Base-by-base conservation (phyloP, 805 yeast genomes). In the Yarrowia keelungensis region DNA sequence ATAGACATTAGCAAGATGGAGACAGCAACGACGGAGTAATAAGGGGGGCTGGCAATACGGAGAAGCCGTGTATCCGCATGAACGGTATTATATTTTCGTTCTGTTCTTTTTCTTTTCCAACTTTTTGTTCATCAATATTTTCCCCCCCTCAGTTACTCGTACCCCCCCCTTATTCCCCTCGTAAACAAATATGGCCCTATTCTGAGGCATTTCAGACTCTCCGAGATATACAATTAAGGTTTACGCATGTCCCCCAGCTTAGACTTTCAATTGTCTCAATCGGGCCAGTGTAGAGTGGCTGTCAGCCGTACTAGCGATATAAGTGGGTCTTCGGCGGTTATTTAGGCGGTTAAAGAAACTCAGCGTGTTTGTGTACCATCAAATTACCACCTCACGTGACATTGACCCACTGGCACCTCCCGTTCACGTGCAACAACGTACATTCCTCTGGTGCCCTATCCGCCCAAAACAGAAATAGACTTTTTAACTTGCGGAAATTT, bases 381-480 rank as follows among this genome's bases (percentile, higher is more conserved):
- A 26, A 3, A 26, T 14, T 8, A n/a, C 1, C 26, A 8, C 14
- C 5, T 49, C 54, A 26, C 54, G 39, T 26, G 32, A 26, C 32
- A 26, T 26, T 26, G 41, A 51, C 43, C 58, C 41, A 51, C 36
- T 51, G 58, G 16, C 32, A 2, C n/a, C 42, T 16, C 32, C 32
- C 15, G 22, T 5, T 8, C 9, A 9, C 9, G 8, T 9, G 3
- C 11, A 3, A 12, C 4, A 41, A 14, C 7, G n/a, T 26, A 26
- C 47, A 56, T 42, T 53, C 59, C 59, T 7, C 32, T 36, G 58
- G 59, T 39, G 59, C 59, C 45, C 59, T 11, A 22, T 5, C 19
- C 59, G 59, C 59, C 59, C 59, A 39, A 53, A 53, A 15, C 45
- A 53, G 59, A 53, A 38, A 38, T 39, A 39, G 16, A 45, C 14